Evolutionary conservation across 2,329 filamentous ascomycete species (phyloP).

Genomic region (Pseudogymnoascus sp.): DNA sequence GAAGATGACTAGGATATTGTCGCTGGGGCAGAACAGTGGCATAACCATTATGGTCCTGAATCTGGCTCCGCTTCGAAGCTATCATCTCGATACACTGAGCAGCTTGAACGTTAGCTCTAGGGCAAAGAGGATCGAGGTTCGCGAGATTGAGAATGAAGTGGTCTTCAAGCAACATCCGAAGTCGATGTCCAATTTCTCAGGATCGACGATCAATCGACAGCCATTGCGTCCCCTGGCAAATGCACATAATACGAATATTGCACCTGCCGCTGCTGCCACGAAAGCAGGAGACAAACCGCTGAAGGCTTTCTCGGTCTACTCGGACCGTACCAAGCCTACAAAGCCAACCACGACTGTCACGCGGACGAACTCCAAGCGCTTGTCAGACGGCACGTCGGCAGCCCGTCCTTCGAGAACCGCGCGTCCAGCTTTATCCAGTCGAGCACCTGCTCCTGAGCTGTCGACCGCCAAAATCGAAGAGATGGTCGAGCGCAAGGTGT

Average conservation of each 20-base stretch:
- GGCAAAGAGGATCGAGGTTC: constrained; percentile 92
- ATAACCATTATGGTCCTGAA: constrained; percentile 96
- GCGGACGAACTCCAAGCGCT: constrained; percentile 29
- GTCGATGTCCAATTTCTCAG: constrained; percentile 36
- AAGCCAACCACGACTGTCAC: constrained; percentile 25
- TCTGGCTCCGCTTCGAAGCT: constrained; percentile 81
- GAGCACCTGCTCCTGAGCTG: constrained; percentile 40
- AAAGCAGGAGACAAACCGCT: constrained; percentile 61
- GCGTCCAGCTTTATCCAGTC: constrained; percentile 29
- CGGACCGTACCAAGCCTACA: constrained; percentile 57
- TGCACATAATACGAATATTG: constrained; percentile 65
- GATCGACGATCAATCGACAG: constrained; percentile 52
- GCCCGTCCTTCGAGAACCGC: constrained; percentile 44
- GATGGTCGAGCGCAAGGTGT: constrained; percentile 85
- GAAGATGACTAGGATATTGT: constrained; percentile 94
- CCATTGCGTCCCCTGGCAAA: constrained; percentile 72
- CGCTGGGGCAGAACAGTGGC: constrained; percentile 88
- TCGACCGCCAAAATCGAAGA: constrained; percentile 76
- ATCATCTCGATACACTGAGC: constrained; percentile 87
- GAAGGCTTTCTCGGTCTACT: constrained; percentile 83
- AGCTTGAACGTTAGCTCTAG: constrained; percentile 92
- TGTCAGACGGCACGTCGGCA: constrained; percentile 24
- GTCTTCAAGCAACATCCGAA: constrained; percentile 71
- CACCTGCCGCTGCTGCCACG: constrained; percentile 44
- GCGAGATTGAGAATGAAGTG: constrained; percentile 92